Evolutionary conservation across 495 filamentous ascomycete species (phyloP).

Genomic region (Chaetomium fimeti): DNA sequence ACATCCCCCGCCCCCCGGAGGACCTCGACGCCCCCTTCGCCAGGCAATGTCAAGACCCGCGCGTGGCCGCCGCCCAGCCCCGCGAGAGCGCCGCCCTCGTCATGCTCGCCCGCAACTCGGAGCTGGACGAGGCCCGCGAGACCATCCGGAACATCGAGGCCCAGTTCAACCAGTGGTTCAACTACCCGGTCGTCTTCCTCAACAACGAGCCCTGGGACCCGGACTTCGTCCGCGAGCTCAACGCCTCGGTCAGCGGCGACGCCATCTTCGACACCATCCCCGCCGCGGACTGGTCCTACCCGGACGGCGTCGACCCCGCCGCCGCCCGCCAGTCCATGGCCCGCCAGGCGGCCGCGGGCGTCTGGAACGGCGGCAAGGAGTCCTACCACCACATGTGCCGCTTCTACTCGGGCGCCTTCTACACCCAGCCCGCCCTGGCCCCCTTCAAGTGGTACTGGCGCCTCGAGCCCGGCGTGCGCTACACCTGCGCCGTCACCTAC

Average conservation of each 20-base stretch:
- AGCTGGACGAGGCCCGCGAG: conserved; percentile 83
- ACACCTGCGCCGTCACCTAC: conserved; percentile 55
- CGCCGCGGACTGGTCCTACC: conserved; percentile 84
- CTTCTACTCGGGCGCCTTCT: conserved; percentile 91
- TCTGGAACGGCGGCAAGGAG: conserved; percentile 98
- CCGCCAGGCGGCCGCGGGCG: conserved; percentile 81
- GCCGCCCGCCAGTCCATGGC: conserved; percentile 80
- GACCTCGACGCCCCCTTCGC: conserved; percentile 48
- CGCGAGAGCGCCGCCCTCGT: conserved; percentile 92
- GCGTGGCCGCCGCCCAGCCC: conserved; percentile 46
- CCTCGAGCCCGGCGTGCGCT: conserved; percentile 53
- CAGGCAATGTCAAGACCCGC: conserved; percentile 44
- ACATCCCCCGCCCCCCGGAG: conserved; percentile 35
- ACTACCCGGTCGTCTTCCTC: conserved; percentile 95
- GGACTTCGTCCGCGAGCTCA: conserved; percentile 82
- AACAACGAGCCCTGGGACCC: conserved; percentile 87
- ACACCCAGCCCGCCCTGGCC: conserved; percentile 42
- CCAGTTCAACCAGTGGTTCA: conserved; percentile 96
- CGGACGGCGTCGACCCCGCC: conserved; percentile 77
- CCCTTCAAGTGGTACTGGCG: conserved; percentile 57
- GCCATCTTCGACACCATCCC: conserved; percentile 76
- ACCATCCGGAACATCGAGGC: conserved; percentile 90
- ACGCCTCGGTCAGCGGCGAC: conserved; percentile 75
- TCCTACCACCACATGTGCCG: conserved; percentile 97
- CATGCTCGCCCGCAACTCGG: conserved; percentile 89